phyloP scores from a whole-genome alignment of 2,329 filamentous ascomycete species.

The Fonsecaea pugnacius region DNA sequence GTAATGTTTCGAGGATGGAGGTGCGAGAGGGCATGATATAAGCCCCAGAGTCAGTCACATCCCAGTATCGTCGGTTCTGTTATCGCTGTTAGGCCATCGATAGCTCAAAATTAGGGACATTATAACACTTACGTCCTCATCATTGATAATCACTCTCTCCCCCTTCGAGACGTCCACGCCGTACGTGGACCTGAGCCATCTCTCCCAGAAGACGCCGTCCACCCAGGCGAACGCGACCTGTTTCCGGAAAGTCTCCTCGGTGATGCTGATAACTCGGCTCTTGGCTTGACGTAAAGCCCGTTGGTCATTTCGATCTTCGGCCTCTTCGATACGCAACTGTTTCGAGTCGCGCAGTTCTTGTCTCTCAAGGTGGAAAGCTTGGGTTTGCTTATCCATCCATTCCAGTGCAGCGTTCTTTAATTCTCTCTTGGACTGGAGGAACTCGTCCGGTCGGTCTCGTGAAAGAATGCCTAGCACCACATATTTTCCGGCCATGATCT shows the following conservation, averaged over 20 bases:
- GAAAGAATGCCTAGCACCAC: constrained; percentile 92
- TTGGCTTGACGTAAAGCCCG: constrained; percentile 85
- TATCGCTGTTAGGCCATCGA: constrained; percentile 43
- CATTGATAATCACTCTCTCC: constrained; percentile 93
- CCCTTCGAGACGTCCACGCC: constrained; percentile 84
- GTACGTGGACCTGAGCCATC: constrained; percentile 94
- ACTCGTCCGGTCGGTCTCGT: constrained; percentile 77
- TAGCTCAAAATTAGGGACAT: constrained; percentile 25
- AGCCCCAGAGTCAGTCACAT: constrained; percentile 84
- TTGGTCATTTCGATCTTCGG: constrained; percentile 89
- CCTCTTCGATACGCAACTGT: constrained; percentile 93
- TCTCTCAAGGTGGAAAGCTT: constrained; percentile 87
- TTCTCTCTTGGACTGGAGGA: constrained; percentile 77
- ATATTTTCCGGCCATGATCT: constrained; percentile 93
- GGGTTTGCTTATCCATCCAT: constrained; percentile 96
- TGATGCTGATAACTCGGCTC: constrained; percentile 87
- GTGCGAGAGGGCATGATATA: constrained; percentile 87
- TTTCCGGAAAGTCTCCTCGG: constrained; percentile 75
- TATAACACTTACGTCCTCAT: constrained; percentile 78
- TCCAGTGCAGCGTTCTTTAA: constrained; percentile 94
- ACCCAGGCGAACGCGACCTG: constrained; percentile 97
- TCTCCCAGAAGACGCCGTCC: constrained; percentile 94
- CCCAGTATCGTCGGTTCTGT: constrained; percentile 93
- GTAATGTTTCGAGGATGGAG: constrained; percentile 81
- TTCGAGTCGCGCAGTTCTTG: constrained; percentile 94